Conservation (phyloP, 306 rosid species). For the Quercus ilex region DNA sequence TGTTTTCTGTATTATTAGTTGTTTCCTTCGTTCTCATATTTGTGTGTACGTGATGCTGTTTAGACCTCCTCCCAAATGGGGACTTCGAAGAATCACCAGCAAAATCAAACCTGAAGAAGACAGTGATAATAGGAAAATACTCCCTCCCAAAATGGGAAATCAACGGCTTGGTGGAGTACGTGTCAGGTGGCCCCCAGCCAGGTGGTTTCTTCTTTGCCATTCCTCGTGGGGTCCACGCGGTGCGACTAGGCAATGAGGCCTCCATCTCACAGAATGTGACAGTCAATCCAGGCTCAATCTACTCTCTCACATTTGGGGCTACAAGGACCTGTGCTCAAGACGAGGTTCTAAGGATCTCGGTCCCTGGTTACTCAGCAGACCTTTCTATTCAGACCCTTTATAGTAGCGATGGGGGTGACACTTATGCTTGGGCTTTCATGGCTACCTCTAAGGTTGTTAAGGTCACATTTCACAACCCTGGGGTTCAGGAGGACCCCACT, state of each 20-base stretch:
- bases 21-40: background rate
- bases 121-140: constrained; percentile 40
- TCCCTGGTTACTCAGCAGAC: constrained; percentile 18
- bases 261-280: constrained; percentile 40
- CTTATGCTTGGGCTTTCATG: constrained; percentile 46
- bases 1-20: no score
- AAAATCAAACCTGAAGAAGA: constrained; percentile 35
- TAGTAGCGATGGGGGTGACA: constrained; percentile 45
- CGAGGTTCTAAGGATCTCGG: constrained; percentile 30
- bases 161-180: constrained; percentile 47
- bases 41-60: no score
- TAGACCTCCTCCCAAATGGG: constrained; percentile 48
- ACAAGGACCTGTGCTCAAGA: constrained; percentile 63
- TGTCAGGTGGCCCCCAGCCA: constrained; percentile 56
- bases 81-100: constrained; percentile 47
- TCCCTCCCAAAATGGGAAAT: constrained; percentile 66
- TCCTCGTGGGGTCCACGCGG: constrained; percentile 49
- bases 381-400: constrained; percentile 47
- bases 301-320: constrained; percentile 47
- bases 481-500: constrained; percentile 49
- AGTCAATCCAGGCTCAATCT: constrained; percentile 22
- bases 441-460: constrained; percentile 21
- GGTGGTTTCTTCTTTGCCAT: constrained; percentile 43
- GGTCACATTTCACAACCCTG: constrained; percentile 46
- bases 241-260: constrained; percentile 53